Percentiles rank a stretch among this genome's conserved stretches.
These are phyloP conservation scores for Candida ulmi DNA, from an alignment of 805 yeast species.

Conservation along the genomic window DNA sequence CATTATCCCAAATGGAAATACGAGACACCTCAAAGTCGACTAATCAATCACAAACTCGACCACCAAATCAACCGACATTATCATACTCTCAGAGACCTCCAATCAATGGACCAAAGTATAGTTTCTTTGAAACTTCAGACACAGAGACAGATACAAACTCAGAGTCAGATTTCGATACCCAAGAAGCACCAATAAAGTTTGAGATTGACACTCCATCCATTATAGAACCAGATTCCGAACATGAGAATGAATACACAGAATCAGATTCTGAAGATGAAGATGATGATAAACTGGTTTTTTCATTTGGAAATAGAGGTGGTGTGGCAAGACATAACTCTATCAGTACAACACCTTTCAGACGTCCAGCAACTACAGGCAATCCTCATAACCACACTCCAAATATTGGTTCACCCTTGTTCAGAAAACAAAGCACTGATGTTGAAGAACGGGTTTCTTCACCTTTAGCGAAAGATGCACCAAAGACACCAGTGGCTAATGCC, in stretches of 20 bases:
- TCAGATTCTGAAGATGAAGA: slow-evolving; percentile 15
- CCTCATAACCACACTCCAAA: too few relatives aligned
- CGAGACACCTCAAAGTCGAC: neutral
- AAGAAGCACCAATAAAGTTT: slow-evolving; percentile 1
- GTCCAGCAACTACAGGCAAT: slow-evolving; percentile 10
- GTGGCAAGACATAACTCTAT: slow-evolving; percentile 12
- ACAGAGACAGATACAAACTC: slow-evolving; percentile 13
- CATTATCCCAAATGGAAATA: neutral
- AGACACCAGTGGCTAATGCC: slow-evolving; percentile 24
- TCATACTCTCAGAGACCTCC: neutral
- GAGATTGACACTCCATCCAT: neutral
- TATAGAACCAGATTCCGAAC: slow-evolving; percentile 3
- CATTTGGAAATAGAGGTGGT: slow-evolving; percentile 18
- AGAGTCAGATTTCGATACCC: slow-evolving; percentile 9
- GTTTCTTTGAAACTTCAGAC: slow-evolving; percentile 19
- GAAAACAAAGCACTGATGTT: neutral
- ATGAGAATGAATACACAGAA: slow-evolving; percentile 14
- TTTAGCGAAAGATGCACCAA: slow-evolving; percentile 28
- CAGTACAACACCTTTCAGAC: slow-evolving; percentile 3
- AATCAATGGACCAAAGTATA: slow-evolving; percentile 17
- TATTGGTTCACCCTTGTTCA: too few relatives aligned
- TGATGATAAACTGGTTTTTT: slow-evolving; percentile 2
- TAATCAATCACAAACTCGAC: slow-evolving; percentile 7
- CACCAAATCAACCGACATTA: neutral
- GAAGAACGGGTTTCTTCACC: slow-evolving; percentile 29